phyloP scores from a whole-genome alignment of 768 basidiomycete genomes.

The Pisolithus tinctorius region DNA sequence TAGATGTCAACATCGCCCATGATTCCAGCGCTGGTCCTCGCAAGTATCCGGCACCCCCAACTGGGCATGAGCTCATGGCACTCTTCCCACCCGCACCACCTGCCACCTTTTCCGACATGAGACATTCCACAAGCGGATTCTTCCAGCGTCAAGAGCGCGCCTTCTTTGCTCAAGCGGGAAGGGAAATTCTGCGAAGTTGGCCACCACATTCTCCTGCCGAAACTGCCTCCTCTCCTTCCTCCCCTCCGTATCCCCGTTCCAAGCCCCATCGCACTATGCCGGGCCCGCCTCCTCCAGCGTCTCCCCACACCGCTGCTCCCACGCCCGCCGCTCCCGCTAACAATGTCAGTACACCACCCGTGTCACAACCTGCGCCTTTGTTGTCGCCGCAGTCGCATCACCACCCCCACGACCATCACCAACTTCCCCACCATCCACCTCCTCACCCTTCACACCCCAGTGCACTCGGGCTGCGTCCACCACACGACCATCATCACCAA shows the following conservation, averaged over 20 bases:
- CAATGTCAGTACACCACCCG: neutral
- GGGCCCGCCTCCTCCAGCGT: neutral
- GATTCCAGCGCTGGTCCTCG: constrained; percentile 42
- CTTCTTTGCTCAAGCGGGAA: constrained; percentile 74
- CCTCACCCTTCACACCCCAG: constrained; percentile 22
- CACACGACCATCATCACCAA: constrained; percentile 28
- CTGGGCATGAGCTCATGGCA: constrained; percentile 80
- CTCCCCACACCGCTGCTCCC: neutral
- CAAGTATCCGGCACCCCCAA: constrained; percentile 70
- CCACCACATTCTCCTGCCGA: constrained; percentile 27
- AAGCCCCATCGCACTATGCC: neutral
- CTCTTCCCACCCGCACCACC: constrained; percentile 73
- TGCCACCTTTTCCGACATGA: constrained; percentile 44
- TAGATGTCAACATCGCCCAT: constrained; percentile 62
- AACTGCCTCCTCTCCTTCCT: constrained; percentile 18
- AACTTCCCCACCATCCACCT: constrained; percentile 22
- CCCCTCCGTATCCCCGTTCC: constrained; percentile 14
- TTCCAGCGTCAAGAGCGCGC: constrained; percentile 74
- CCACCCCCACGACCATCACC: constrained; percentile 12
- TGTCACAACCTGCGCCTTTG: neutral
- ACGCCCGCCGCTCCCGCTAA: neutral
- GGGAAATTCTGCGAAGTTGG: constrained; percentile 69
- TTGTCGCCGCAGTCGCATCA: neutral
- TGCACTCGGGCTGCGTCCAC: constrained; percentile 33
- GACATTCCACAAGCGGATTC: constrained; percentile 61